These are phyloP conservation scores for Fusarium tjaetaba DNA, from an alignment of 2,329 filamentous ascomycete species.

Conservation along the genomic window DNA sequence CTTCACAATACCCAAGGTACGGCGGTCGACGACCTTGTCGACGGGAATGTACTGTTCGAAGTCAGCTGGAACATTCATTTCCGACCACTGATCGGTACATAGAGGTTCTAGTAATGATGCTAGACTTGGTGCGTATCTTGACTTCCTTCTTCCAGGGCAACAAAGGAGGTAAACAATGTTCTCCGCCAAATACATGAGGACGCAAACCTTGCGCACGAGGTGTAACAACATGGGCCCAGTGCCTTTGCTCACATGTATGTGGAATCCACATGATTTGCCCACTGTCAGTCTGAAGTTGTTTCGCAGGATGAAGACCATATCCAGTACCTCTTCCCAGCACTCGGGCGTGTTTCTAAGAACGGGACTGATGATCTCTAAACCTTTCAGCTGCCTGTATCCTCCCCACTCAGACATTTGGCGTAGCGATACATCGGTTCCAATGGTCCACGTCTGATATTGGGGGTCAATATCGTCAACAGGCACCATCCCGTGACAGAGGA, in stretches of 20 bases:
- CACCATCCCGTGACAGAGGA: neutral
- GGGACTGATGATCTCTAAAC: conserved; percentile 27
- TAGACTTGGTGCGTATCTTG: neutral
- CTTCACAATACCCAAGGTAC: conserved; percentile 4
- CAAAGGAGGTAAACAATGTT: conserved; percentile 28
- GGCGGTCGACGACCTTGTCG: neutral
- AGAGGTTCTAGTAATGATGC: neutral
- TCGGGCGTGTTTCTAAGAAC: conserved; percentile 16
- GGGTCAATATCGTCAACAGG: neutral
- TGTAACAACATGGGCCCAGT: neutral
- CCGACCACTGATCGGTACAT: neutral
- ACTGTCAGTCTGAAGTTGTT: conserved; percentile 17
- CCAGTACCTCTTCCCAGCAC: conserved; percentile 27
- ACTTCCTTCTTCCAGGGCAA: neutral
- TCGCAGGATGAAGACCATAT: conserved; percentile 24
- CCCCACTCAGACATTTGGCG: neutral
- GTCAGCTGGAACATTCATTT: neutral
- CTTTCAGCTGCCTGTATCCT: conserved; percentile 7
- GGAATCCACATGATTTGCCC: conserved; percentile 17
- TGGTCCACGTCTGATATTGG: conserved; percentile 25
- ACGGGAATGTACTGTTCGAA: conserved; percentile 19
- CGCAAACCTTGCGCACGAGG: conserved; percentile 17
- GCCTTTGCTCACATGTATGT: conserved; percentile 33
- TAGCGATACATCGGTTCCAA: conserved; percentile 12
- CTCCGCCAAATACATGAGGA: conserved; percentile 26